Evolutionary conservation across 495 filamentous ascomycete genomes (phyloP).

Genomic region (Endocarpon pusillum): DNA sequence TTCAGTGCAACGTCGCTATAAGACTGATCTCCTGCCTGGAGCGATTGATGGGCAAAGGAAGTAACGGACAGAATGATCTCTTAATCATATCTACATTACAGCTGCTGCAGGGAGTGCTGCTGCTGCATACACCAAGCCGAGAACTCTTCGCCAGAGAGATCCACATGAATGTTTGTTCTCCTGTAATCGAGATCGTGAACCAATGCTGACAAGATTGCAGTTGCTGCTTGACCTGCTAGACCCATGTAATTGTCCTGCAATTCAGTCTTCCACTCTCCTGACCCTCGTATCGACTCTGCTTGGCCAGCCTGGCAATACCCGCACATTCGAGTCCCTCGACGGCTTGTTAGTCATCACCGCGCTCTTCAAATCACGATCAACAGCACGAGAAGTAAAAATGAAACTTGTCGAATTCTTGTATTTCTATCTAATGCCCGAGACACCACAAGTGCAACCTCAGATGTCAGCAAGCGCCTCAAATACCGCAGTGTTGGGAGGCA

Average conservation of each 20-base stretch:
- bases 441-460: constrained; percentile 28
- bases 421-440: constrained; percentile 95
- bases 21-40: constrained; percentile 78
- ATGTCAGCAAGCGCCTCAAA: constrained; percentile 21
- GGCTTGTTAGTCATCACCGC: constrained; percentile 86
- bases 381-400: constrained; percentile 73
- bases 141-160: constrained; percentile 74
- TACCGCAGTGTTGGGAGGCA: constrained; percentile 27
- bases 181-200: background rate
- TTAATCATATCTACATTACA: constrained; percentile 79
- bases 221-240: constrained; percentile 90
- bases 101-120: constrained; percentile 73
- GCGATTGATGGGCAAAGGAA: constrained; percentile 62
- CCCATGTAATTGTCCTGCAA: constrained; percentile 73
- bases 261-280: constrained; percentile 77
- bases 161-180: constrained; percentile 65
- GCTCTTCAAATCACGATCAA: constrained; percentile 72
- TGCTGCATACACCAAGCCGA: constrained; percentile 87
- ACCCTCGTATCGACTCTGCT: constrained; percentile 80
- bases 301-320: constrained; percentile 66
- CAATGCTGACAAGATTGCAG: constrained; percentile 15
- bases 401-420: constrained; percentile 91
- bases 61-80: constrained; percentile 69
- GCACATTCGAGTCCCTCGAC: constrained; percentile 84
- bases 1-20: constrained; percentile 93